phyloP scores from a whole-genome alignment of 73 alveolate species.

The Tetrahymena borealis region DNA sequence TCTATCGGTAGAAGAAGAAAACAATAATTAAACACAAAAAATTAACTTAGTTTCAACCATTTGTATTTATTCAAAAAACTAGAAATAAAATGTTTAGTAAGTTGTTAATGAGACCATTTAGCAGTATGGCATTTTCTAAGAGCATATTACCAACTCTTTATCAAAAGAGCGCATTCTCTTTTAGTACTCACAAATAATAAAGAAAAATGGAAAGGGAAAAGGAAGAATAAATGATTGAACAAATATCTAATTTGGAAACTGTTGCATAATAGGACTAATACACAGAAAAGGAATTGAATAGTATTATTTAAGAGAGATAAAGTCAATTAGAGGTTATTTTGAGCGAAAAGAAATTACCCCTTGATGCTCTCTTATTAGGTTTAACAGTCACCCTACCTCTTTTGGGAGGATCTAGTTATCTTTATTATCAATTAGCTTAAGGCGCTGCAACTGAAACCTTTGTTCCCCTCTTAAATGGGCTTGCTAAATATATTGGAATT shows the following conservation, averaged over 20 bases:
- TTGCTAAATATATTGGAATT: not conserved
- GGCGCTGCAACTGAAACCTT: not conserved
- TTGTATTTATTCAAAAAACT: too few species aligned
- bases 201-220: not conserved
- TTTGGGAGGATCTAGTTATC: not conserved
- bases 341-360: not conserved
- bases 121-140: not conserved
- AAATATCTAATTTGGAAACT: not conserved
- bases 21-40: not conserved
- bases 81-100: not conserved
- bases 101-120: not conserved
- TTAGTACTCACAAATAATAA: not conserved
- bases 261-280: not conserved
- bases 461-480: not conserved
- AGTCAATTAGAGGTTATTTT: not conserved
- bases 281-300: not conserved
- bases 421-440: not conserved
- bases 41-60: too few species aligned
- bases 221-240: not conserved
- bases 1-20: not conserved
- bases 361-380: not conserved
- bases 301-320: not conserved
- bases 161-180: not conserved
- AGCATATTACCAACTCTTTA: not conserved
- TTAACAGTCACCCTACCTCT: not conserved